Conservation (phyloP, 2,329 filamentous ascomycete genomes). For the Fragosphaeria purpurea region DNA sequence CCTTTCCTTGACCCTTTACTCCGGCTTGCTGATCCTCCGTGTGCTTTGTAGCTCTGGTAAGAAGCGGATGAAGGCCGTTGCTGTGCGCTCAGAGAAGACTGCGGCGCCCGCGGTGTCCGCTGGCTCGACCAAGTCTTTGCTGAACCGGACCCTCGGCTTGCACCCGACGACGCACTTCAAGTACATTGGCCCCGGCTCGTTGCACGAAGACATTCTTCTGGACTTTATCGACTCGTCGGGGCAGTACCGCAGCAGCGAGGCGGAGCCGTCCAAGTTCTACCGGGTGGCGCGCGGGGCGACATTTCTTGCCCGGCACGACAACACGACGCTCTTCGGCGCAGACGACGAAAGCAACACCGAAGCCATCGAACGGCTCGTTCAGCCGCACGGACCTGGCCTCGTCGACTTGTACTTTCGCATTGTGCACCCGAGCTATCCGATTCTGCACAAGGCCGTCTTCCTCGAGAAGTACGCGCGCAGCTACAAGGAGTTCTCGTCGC, state of each 20-base stretch:
- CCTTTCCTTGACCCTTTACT: too few relatives aligned
- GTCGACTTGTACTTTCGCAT: conserved; percentile 74
- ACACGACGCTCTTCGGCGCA: conserved; percentile 13
- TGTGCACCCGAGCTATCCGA: conserved; percentile 72
- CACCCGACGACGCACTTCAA: conserved; percentile 50
- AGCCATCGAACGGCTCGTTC: conserved; percentile 40
- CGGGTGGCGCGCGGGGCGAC: conserved; percentile 15
- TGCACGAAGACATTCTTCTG: conserved; percentile 17
- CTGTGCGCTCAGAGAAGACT: not conserved
- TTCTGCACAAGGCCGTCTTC: conserved; percentile 73
- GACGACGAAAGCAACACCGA: conserved; percentile 6
- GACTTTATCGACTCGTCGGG: conserved; percentile 15
- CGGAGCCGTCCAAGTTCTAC: conserved; percentile 15
- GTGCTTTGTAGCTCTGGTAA: not conserved
- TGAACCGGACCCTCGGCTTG: conserved; percentile 40
- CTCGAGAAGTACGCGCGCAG: conserved; percentile 66
- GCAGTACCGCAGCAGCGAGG: conserved; percentile 6
- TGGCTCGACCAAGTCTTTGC: conserved; percentile 15
- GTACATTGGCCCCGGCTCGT: conserved; percentile 44
- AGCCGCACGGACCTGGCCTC: conserved; percentile 64
- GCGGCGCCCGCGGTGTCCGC: not conserved
- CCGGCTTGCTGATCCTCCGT: too few relatives aligned
- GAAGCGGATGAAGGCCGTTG: conserved; percentile 24
- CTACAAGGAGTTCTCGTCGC: conserved; percentile 64
- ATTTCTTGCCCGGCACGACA: conserved; percentile 16